Conservation (phyloP, 169 alveolate species). For the Pseudocohnilembus persalinus region DNA sequence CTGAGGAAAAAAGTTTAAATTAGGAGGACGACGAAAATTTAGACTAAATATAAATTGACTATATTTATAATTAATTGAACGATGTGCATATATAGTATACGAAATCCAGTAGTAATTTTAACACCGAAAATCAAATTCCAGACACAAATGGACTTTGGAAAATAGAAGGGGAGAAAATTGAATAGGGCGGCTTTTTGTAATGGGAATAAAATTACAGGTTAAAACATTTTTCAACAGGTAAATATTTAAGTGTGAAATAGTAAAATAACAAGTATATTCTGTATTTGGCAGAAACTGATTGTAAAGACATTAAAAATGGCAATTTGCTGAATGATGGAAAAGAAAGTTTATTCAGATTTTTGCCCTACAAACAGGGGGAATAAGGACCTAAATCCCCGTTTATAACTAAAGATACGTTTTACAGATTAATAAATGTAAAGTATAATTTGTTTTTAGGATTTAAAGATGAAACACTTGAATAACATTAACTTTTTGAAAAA, state of each 20-base stretch:
- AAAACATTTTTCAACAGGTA: slow-evolving; percentile 27
- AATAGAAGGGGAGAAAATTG: no score
- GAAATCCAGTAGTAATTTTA: no score
- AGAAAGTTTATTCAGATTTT: neutral
- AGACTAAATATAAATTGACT: neutral
- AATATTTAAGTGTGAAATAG: slow-evolving; percentile 5
- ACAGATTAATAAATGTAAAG: slow-evolving; percentile 2
- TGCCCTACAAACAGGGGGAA: neutral
- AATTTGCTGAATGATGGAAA: neutral
- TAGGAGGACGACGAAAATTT: neutral
- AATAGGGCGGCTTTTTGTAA: slow-evolving; percentile 2
- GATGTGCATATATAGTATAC: neutral
- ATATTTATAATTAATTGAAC: no score
- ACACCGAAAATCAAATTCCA: neutral
- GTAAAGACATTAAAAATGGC: neutral
- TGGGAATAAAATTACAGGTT: slow-evolving; percentile 16
- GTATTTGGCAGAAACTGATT: neutral
- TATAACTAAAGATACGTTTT: neutral
- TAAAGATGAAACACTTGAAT: slow-evolving; percentile 8
- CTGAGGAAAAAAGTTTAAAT: no score
- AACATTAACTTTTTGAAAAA: neutral
- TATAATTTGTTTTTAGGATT: slow-evolving; percentile 9
- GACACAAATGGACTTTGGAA: neutral
- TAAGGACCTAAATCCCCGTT: neutral
- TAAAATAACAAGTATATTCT: neutral